Conservation (phyloP, 257 asterid species). For the Rehmannia glutinosa region DNA sequence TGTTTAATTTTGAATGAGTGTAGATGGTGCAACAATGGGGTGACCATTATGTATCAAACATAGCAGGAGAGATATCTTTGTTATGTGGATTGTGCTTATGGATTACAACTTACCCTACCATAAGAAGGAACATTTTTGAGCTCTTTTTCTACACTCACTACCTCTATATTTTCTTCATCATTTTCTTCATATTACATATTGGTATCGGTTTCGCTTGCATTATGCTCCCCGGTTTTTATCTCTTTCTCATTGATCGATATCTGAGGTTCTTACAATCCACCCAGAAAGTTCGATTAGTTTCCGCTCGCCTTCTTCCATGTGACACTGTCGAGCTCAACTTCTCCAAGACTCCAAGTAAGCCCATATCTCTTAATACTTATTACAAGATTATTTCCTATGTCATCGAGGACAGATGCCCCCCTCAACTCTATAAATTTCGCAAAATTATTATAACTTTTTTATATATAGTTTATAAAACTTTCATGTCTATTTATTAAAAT, state of each 20-base stretch:
- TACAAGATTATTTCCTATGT: no score
- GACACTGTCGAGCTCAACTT: conserved; percentile 74
- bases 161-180: conserved; percentile 78
- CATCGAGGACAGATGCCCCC: no score
- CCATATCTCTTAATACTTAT: neutral
- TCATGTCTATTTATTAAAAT: no score
- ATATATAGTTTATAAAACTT: no score
- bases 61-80: conserved; percentile 82
- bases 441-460: no score
- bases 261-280: conserved; percentile 79
- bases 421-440: no score
- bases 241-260: conserved; percentile 77
- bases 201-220: conserved; percentile 84
- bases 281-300: conserved; percentile 45
- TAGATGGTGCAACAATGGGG: conserved; percentile 82
- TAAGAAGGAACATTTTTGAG: conserved; percentile 79
- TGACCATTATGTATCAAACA: conserved; percentile 71
- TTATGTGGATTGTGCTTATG: conserved; percentile 64
- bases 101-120: conserved; percentile 60
- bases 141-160: conserved; percentile 77
- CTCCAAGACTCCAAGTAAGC: conserved; percentile 58
- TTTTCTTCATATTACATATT: conserved; percentile 69
- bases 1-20: neutral
- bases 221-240: conserved; percentile 90
- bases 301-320: conserved; percentile 70